Base-by-base conservation (phyloP, 2,329 filamentous ascomycete species). In the Neopestalotiopsis clavispora region DNA sequence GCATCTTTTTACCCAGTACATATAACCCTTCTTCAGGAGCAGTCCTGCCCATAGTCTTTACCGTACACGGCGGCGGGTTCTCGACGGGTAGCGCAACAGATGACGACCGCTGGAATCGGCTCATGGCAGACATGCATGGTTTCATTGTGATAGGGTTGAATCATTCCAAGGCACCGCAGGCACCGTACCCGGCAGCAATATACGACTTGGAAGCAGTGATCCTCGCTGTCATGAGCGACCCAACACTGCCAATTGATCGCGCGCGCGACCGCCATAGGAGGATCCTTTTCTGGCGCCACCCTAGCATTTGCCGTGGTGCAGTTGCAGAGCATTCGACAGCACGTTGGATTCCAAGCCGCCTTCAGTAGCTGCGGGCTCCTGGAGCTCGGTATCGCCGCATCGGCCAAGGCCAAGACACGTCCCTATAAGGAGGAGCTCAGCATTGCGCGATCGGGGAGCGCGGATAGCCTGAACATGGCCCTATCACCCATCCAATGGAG, bases 51-150 rank as follows among this genome's bases (percentile, higher is more conserved):
- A 56, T 61, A n/a, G n/a, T 67, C 23, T 67, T 67, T 32, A 67
- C 65, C 12, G 32, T 67, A 45, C 65, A 67, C 40, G 65, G 65
- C 30, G 65, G 65, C 32, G 65, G 65, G 12, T 67, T 67, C 32
- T 59, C 65, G 7, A 67, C 23, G 38, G 65, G 65, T 9, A 60
- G 56, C 32, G 65, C 65, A 60, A 60, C 65, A 13, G 65, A 67
- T 32, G 65, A 67, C 34, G 65, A 67, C 28, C 65, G 65, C 20
- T 67, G 65, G 65, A 67, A 67, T 67, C 52, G 65, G 17, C 65
- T 67, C 6, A 38, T 67, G 30, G 65, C 65, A 17, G 65, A 67
- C 34, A 59, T 56, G 14, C 65, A 67, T 30, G 32, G 65, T 5
- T 12, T 67, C 32, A 67, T 67, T 34, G 65, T 67, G 14, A 60